These are phyloP conservation scores for Fusarium sarcochroum DNA, from an alignment of 2,329 filamentous ascomycete genomes.

Conservation along the genomic window DNA sequence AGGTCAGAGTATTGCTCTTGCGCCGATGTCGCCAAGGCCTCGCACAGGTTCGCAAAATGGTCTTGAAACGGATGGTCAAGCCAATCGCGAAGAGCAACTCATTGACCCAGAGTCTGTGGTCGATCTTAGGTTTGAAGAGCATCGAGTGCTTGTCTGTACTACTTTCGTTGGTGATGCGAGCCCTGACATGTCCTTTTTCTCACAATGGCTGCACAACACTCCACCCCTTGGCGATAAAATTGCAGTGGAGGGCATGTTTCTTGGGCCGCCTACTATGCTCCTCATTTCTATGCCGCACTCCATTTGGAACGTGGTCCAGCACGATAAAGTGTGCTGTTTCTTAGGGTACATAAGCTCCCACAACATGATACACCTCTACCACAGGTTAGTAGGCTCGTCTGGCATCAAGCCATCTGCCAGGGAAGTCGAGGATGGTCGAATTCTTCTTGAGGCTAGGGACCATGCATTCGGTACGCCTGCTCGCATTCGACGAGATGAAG, in stretches of 20 bases:
- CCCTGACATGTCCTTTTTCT: conserved; percentile 75
- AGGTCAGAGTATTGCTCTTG: conserved; percentile 66
- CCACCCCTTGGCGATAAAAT: conserved; percentile 71
- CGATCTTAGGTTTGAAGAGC: conserved; percentile 73
- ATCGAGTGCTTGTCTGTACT: conserved; percentile 75
- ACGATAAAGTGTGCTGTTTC: conserved; percentile 77
- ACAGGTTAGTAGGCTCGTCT: conserved; percentile 66
- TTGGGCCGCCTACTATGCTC: conserved; percentile 76
- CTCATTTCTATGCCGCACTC: conserved; percentile 75
- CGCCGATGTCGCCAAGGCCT: conserved; percentile 58
- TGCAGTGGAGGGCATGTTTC: conserved; percentile 76
- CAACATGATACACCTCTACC: conserved; percentile 76
- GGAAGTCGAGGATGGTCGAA: conserved; percentile 70
- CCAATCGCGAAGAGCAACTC: conserved; percentile 55
- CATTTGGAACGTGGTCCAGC: conserved; percentile 75
- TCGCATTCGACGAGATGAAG: conserved; percentile 50
- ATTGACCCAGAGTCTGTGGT: conserved; percentile 64
- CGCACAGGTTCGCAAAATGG: conserved; percentile 50
- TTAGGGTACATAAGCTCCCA: conserved; percentile 76
- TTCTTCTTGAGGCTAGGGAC: conserved; percentile 68
- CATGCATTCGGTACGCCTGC: conserved; percentile 56
- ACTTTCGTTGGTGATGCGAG: conserved; percentile 76
- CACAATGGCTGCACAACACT: conserved; percentile 74
- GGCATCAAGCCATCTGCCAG: conserved; percentile 62
- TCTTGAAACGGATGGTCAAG: conserved; percentile 44